phyloP scores from a whole-genome alignment of 768 basidiomycete species.

The Naematelia aurantialba region DNA sequence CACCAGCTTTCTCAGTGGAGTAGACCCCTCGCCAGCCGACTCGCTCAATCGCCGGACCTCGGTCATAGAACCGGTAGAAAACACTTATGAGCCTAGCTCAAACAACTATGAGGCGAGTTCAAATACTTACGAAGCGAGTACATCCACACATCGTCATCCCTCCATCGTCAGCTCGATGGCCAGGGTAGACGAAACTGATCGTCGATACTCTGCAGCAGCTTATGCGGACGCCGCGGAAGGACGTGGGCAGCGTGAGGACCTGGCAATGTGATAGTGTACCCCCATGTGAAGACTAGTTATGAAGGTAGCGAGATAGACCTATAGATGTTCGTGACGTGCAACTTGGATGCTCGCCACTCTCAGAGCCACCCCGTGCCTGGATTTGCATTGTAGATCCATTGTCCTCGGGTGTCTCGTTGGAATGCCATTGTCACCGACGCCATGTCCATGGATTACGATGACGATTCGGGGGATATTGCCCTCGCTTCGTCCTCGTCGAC shows the following conservation, averaged over 20 bases:
- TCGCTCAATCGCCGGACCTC: slow-evolving; percentile 9
- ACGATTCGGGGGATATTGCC: background rate
- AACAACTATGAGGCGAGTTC: too few relatives aligned
- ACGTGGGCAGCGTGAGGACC: background rate
- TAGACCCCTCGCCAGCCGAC: background rate
- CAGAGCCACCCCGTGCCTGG: too few relatives aligned
- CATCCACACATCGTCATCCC: background rate
- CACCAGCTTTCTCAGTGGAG: background rate
- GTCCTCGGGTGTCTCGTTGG: background rate
- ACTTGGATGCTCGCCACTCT: too few relatives aligned
- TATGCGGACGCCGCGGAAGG: background rate
- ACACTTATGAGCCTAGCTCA: slow-evolving; percentile 4
- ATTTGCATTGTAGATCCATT: background rate
- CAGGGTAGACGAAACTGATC: background rate
- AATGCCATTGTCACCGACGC: background rate
- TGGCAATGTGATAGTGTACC: too few relatives aligned
- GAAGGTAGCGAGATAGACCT: too few relatives aligned
- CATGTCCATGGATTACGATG: background rate
- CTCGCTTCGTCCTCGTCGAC: background rate
- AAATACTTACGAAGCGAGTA: slow-evolving; percentile 3
- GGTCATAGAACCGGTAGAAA: slow-evolving; percentile 14
- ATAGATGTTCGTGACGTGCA: too few relatives aligned
- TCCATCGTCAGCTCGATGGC: background rate
- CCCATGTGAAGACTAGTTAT: too few relatives aligned
- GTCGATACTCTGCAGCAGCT: background rate